phyloP scores from a whole-genome alignment of 257 asterid species.

The Solanum okadae region DNA sequence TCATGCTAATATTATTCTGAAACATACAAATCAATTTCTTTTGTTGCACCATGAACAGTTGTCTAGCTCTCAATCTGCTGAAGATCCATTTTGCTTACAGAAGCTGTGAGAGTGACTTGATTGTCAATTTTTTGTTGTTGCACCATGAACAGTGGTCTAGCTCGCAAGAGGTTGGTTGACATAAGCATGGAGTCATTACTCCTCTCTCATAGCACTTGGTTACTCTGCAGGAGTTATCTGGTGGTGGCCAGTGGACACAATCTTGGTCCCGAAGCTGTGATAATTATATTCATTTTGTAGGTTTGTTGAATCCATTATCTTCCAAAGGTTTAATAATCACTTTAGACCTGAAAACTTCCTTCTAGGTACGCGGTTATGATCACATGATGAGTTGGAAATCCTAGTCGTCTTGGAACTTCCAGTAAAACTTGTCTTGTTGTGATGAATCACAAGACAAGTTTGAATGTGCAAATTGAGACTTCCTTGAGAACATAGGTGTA shows the following conservation, averaged over 20 bases:
- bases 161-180: slow-evolving; percentile 79
- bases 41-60: no score
- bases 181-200: slow-evolving; percentile 83
- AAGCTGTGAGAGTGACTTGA: slow-evolving; percentile 9
- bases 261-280: slow-evolving; percentile 72
- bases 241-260: slow-evolving; percentile 37
- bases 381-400: background rate
- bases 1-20: background rate
- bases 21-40: background rate
- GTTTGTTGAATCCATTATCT: background rate
- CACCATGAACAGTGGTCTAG: slow-evolving; percentile 54
- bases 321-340: background rate
- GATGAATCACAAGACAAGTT: background rate
- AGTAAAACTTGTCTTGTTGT: background rate
- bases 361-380: slow-evolving; percentile 49
- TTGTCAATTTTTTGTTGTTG: background rate
- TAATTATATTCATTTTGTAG: background rate
- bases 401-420: background rate
- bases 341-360: background rate
- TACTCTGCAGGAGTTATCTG: slow-evolving; percentile 60
- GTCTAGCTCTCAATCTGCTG: no score
- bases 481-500: background rate
- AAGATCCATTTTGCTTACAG: background rate
- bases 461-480: background rate
- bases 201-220: slow-evolving; percentile 79